Percentiles rank a stretch among this genome's conserved stretches.
These are phyloP conservation scores for Stentor roeselii DNA, from an alignment of 73 alveolate genomes.

Conservation along the genomic window DNA sequence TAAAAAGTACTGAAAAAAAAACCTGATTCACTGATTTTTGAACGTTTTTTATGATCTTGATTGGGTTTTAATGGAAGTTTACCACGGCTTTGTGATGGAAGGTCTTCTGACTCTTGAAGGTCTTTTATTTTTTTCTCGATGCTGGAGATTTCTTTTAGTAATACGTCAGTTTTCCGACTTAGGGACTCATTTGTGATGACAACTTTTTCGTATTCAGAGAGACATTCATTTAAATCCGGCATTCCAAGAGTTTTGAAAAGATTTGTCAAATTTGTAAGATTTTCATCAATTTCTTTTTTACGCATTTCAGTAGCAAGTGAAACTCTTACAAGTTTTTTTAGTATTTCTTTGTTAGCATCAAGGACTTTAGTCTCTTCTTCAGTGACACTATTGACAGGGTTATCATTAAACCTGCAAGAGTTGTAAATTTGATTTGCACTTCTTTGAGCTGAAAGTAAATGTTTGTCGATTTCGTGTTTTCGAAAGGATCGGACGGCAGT, in stretches of 20 bases:
- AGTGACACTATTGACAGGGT: background rate
- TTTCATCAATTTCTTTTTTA: background rate
- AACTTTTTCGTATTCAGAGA: background rate
- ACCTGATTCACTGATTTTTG: background rate
- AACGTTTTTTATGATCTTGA: background rate
- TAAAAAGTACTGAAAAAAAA: too few species aligned
- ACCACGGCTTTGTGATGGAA: background rate
- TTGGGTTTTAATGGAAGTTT: background rate
- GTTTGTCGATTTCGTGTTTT: background rate
- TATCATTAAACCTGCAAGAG: background rate
- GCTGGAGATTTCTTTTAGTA: background rate
- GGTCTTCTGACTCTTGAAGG: background rate
- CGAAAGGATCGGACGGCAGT: background rate
- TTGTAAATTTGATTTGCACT: background rate
- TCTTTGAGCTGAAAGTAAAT: background rate
- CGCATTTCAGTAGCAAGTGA: background rate
- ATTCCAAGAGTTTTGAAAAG: background rate
- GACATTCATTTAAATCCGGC: background rate
- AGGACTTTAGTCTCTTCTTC: background rate
- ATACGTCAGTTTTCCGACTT: background rate
- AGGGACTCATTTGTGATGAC: background rate
- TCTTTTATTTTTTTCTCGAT: background rate
- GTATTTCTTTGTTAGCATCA: background rate
- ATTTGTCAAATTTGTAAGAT: background rate
- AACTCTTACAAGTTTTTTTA: background rate